Conservation (phyloP, 2,329 filamentous ascomycete species). For the Ophiostoma australiae region DNA sequence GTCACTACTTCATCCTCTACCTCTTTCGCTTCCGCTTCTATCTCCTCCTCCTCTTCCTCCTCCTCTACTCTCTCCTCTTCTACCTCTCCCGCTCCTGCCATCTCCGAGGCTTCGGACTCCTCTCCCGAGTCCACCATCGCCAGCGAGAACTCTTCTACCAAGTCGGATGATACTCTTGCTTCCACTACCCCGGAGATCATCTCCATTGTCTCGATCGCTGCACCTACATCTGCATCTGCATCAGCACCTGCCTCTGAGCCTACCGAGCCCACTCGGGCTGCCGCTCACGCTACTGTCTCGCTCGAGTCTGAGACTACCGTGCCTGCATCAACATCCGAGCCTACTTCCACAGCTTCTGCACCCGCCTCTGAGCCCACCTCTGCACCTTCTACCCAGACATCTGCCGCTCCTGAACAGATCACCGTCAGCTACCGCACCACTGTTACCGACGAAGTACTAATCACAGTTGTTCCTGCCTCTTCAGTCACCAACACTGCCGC, state of each 20-base stretch:
- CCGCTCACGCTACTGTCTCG: neutral
- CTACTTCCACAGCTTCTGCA: neutral
- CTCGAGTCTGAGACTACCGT: neutral
- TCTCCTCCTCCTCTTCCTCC: neutral
- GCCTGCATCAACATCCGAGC: neutral
- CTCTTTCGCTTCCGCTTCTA: neutral
- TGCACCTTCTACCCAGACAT: neutral
- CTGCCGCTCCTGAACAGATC: neutral
- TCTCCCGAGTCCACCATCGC: neutral
- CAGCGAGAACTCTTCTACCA: conserved; percentile 10
- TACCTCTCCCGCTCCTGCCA: conserved; percentile 8
- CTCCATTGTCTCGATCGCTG: neutral
- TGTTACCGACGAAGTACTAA: conserved; percentile 22
- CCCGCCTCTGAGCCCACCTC: neutral
- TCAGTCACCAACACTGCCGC: conserved; percentile 16
- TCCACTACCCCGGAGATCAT: neutral
- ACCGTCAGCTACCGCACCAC: conserved; percentile 17
- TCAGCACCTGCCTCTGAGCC: neutral
- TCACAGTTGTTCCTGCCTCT: conserved; percentile 21
- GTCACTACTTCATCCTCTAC: neutral
- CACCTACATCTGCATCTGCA: neutral
- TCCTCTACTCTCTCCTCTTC: neutral
- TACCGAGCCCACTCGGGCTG: neutral
- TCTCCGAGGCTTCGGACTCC: neutral
- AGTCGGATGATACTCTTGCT: conserved; percentile 5